Base-by-base conservation (phyloP, 139 green algal species). In the Mesostigma viride region DNA sequence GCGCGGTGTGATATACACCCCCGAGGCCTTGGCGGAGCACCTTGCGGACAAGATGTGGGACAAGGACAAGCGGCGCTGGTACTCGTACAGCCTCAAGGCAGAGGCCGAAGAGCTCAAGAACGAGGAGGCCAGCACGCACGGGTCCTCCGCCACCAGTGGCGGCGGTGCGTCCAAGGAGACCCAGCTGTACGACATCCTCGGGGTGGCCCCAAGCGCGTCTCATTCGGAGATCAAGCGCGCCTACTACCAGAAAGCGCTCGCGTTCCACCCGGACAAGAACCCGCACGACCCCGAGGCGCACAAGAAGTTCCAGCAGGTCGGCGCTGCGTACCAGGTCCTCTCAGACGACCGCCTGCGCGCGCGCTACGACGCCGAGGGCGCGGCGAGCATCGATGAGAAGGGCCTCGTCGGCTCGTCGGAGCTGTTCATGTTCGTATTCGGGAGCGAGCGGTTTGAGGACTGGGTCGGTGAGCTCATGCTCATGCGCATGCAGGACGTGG, bases 241-340 rank as follows among this genome's bases (percentile, higher is more conserved):
- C 8, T 82, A 82, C 65, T 78, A 76, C 35, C 83, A 77, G 60
- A n/a, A 72, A 36, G 70, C 70, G 48, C 34, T 63, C 26, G 68
- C 67, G 26, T 46, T 84, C 34, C 85, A 89, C 67, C 84, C 84
- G 8, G 90, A 97, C 76, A 97, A 97, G 79, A 95, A 95, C 71
- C 84, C 82, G 0, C 82, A 74, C 5, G 89, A 95, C 64, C 70
- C 74, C 0, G 60, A 81, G 11, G 91, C 91, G 8, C 85, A 94
- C 26, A 65, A 82, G 6, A 69, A 75, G 22, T 97, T 97, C 64
- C 91, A 97, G 82, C 65, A 35, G 34, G 40, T 71, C n/a, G 70
- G 63, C 28, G 68, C 74, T 28, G 81, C 78, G 0, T 86, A 84
- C 65, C 82, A 91, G 78, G 87, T 95, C 34, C 78, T 96, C 58